Evolutionary conservation across 805 yeast genomes (phyloP), one percentile per base, ranked within the genome.

Genomic region (Ogataea pignaliae): DNA sequence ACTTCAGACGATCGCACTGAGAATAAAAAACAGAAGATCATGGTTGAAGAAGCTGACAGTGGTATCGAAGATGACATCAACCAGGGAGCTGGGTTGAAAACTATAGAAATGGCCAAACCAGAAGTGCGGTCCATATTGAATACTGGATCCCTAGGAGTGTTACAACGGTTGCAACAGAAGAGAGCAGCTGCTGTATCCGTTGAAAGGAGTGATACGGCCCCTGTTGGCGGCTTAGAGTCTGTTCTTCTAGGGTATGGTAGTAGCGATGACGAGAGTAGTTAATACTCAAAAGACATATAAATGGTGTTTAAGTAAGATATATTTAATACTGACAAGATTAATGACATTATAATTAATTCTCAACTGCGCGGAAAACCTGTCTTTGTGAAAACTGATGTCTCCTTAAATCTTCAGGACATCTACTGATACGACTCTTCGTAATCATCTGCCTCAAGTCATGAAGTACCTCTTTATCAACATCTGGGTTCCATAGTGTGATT

Each of bases 401-500:
- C 34, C 43, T 42, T 37, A 75, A 55, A 54, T 72, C 78, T 8
- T 64, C 68, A 3, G 76, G 73, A 32, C 71, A 58, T 40, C 55
- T 57, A 46, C 73, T 69, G 16, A 56, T 52, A 2, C 65, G 59
- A 39, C 74, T 66, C 44, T 63, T 64, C n/a, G 59, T 53, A 41
- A 83, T 63, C 64, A 79, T 73, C 50, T 67, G 66, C 57, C 70
- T 69, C 55, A 82, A 61, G 49, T 75, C 82, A 42, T 64, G 61
- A 42, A 84, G 71, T 1, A 80, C 65, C 1, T 68, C 75, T 12
- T 65, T 62, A 53, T 85, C 90, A 3, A 72, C 72, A 7, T 45
- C 45, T 11, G 73, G 73, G 43, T 77, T 79, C 49, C 89, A 61
- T 51, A 87, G 85, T 0, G 97, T 85, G 11, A 82, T 69, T 4